phyloP scores from a whole-genome alignment of 2,329 filamentous ascomycete genomes.

The Biscogniauxia marginata region DNA sequence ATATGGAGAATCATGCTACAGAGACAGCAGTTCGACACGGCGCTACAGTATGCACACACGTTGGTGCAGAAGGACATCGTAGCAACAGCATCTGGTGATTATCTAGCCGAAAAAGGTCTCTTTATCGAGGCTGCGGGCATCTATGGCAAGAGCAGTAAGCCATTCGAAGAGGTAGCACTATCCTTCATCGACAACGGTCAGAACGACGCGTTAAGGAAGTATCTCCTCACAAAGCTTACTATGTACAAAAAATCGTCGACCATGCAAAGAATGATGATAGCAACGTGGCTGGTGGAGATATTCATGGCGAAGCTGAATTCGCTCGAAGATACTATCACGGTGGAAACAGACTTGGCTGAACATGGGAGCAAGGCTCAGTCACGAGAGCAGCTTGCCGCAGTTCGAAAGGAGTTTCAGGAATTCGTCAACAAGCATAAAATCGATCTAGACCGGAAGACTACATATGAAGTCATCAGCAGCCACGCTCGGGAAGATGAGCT shows the following conservation, averaged over 20 bases:
- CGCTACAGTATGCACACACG: conserved; percentile 80
- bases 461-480: conserved; percentile 93
- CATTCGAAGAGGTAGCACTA: conserved; percentile 93
- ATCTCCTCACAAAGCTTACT: conserved; percentile 79
- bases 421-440: conserved; percentile 83
- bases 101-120: conserved; percentile 76
- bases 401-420: conserved; percentile 80
- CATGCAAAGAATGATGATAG: conserved; percentile 96
- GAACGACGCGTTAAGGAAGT: conserved; percentile 86
- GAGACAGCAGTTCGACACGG: conserved; percentile 82
- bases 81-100: conserved; percentile 87
- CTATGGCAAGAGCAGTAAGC: conserved; percentile 93
- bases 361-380: conserved; percentile 69
- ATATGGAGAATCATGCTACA: conserved; percentile 93
- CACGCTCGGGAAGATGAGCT: conserved; percentile 93
- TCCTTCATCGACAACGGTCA: conserved; percentile 87
- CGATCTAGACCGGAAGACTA: conserved; percentile 87
- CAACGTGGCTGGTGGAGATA: conserved; percentile 90
- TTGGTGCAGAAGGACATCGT: conserved; percentile 84
- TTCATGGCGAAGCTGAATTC: conserved; percentile 98
- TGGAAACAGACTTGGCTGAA: conserved; percentile 77
- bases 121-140: conserved; percentile 84
- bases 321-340: conserved; percentile 90
- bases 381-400: conserved; percentile 65
- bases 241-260: conserved; percentile 77